Conservation (phyloP, 225 moss, liverwort and hornwort species). For the Ulota crispa region DNA sequence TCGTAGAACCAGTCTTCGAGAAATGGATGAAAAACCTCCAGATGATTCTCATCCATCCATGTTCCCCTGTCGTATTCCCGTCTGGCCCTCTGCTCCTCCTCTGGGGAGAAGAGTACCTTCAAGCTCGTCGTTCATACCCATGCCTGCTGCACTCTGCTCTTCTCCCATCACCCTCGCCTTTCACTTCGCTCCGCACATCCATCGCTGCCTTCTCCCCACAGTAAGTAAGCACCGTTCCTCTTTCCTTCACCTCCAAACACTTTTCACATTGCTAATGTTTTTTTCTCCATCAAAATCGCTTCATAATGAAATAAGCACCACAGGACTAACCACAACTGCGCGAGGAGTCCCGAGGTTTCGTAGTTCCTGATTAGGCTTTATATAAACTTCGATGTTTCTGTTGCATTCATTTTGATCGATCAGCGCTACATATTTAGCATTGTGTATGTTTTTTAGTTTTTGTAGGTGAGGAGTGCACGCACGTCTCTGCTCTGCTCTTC, state of each 20-base stretch:
- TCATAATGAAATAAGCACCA: background rate
- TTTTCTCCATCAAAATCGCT: background rate
- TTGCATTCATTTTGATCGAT: background rate
- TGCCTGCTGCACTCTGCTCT: background rate
- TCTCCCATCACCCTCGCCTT: background rate
- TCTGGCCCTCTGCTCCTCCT: background rate
- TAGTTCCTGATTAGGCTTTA: background rate
- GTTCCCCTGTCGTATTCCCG: background rate
- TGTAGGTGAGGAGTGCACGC: no score
- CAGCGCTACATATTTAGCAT: background rate
- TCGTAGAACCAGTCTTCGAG: no score
- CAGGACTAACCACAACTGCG: background rate
- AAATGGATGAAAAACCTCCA: background rate
- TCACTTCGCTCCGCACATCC: background rate
- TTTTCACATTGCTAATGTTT: no score
- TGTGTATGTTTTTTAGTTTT: background rate
- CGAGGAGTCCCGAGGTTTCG: background rate
- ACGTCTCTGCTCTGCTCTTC: no score
- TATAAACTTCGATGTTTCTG: background rate
- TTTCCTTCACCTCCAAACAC: rapidly evolving
- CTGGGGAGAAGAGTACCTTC: background rate
- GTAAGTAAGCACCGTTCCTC: background rate
- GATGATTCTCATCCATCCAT: background rate
- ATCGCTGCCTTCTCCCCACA: background rate
- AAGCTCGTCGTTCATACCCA: rapidly evolving